Percentiles rank a stretch among this genome's conserved stretches.
Evolutionary conservation across 768 basidiomycete species (phyloP).

Genomic region (Suillus fuscotomentosus): DNA sequence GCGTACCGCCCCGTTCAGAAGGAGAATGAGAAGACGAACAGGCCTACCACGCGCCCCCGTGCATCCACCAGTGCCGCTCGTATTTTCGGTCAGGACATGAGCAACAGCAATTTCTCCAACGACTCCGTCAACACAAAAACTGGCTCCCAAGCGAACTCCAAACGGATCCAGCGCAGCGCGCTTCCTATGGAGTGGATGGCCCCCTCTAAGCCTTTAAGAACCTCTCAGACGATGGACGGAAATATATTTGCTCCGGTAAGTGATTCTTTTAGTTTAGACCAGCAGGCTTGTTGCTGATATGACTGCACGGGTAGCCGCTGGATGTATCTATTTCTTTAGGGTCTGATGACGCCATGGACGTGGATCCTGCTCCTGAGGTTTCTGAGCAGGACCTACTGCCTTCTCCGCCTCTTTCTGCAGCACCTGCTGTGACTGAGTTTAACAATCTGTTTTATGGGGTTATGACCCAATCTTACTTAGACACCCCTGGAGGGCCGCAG

Average conservation of each 20-base stretch:
- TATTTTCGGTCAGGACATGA: constrained; percentile 72
- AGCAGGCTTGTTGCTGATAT: constrained; percentile 15
- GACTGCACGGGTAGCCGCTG: constrained; percentile 25
- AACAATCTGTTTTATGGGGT: constrained; percentile 60
- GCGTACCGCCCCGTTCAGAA: constrained; percentile 37
- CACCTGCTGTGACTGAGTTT: constrained; percentile 53
- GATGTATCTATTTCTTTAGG: constrained; percentile 42
- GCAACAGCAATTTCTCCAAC: constrained; percentile 48
- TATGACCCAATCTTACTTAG: constrained; percentile 48
- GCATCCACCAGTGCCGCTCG: constrained; percentile 66
- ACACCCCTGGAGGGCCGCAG: constrained; percentile 40
- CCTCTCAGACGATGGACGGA: constrained; percentile 22
- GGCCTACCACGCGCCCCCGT: constrained; percentile 49
- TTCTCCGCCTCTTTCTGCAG: constrained; percentile 46
- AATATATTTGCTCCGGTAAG: constrained; percentile 30
- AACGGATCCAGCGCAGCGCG: constrained; percentile 59
- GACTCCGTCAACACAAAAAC: constrained; percentile 26
- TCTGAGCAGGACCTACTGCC: constrained; percentile 31
- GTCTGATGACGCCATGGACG: constrained; percentile 74
- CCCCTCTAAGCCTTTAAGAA: constrained; percentile 24
- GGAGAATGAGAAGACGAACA: constrained; percentile 28
- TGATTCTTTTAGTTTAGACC: constrained; percentile 9
- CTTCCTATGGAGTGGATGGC: constrained; percentile 63
- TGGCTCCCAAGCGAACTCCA: constrained; percentile 41
- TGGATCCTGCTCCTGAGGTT: constrained; percentile 54